Base-by-base conservation (phyloP, 768 basidiomycete genomes). In the Leccinum subgranulosum region DNA sequence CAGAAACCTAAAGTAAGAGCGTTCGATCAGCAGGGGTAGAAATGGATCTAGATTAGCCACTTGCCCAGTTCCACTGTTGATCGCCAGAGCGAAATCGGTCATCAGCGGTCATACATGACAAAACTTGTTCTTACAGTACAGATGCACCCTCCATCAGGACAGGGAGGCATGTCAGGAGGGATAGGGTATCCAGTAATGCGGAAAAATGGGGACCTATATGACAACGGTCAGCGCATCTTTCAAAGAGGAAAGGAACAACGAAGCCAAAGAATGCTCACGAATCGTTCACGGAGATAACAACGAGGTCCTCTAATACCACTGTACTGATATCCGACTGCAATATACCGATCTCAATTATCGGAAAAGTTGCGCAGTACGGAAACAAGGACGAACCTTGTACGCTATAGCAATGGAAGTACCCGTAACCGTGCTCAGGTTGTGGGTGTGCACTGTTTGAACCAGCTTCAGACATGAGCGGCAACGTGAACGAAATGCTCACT, bases 201-300 rank as follows among this genome's bases (percentile, higher is more conserved):
- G 14, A 36, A 19, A n/a, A 21, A 65, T 12, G 65, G 65, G 4
- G 62, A 53, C 1, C 65, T 65, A 28, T 14, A 49, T n/a, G 11
- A 9, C 9, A 25, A 10, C 14, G 7, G 4, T 65, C 11, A 55
- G 53, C 25, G 19, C 47, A 36, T 12, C 19, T 5, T 28, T 23
- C 3, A 2, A 48, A 34, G 19, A 51, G 25, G 2, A 6, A 17
- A 28, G 12, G 3, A 5, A 23, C 6, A 29, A 23, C 10, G 15
- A 4, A 1, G n/a, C 3, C 11, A 33, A 29, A 12, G 10, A 23
- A 21, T 53, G 28, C 64, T 56, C 23, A 66, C 64, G 58, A 0
- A 5, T 15, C 0, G 23, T 0, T 0, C 48, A 50, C 50, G 5
- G 29, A 19, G 21, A 66, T 27, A 17, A 66, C 41, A 14, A 53